Evolutionary conservation across 2,329 filamentous ascomycete genomes (phyloP), one percentile per base, ranked within the genome.

Genomic region (Trichoderma hamatum): DNA sequence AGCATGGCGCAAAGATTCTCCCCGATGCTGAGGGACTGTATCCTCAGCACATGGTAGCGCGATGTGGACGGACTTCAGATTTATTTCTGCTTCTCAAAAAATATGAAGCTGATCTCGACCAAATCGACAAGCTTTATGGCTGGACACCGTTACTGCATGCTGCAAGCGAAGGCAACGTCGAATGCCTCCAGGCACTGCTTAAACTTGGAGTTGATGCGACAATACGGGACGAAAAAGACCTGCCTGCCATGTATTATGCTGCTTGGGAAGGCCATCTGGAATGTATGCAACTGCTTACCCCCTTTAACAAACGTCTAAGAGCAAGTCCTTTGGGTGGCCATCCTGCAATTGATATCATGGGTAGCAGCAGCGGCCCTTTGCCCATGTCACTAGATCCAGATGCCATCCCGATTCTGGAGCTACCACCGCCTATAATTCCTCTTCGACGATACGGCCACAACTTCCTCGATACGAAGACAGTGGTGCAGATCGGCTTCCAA

Each of bases 131-230:
- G 80, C 85, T 99, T 19, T 98, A 98, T 74, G 93, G 95, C 70
- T 99, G 96, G 96, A 98, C 96, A 2, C 94, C 96, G 0, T 84
- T 99, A 5, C 96, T 99, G 69, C 95, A 99, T 78, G 95, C 96
- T 2, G 96, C 96, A 11, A 97, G 94, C 77, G 96, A 99, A 82
- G 96, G 96, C 26, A 96, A 97, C 77, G 91, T 97, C 1, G 89
- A 92, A 30, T 97, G 94, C 76, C 84, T 99, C 54, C 88, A 93
- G 73, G 92, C 90, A 1, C 84, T 99, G 4, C 84, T 99, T 13
- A 88, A 93, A 65, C 88, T 92, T 71, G 91, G 92, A 9, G 94
- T 91, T 3, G 89, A 96, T 74, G 87, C 91, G 1, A 90, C 90
- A 72, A 92, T 94, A 67, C 82, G 93, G 54, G 96, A 99, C 76